These are phyloP conservation scores for Pestalotiopsis sp. DNA, from an alignment of 2,329 filamentous ascomycete genomes.

Conservation along the genomic window DNA sequence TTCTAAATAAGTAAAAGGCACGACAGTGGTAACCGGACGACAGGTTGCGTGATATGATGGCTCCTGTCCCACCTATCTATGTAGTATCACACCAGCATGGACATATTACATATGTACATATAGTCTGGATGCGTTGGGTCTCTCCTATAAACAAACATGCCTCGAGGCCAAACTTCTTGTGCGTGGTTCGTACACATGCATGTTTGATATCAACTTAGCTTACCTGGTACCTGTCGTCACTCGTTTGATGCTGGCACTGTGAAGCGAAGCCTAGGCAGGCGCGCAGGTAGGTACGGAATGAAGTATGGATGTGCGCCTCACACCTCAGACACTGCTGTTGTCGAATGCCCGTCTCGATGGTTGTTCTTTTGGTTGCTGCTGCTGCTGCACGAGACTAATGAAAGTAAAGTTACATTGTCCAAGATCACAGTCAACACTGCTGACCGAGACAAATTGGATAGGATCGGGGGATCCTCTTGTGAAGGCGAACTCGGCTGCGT, in stretches of 20 bases:
- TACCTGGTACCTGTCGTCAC: not conserved
- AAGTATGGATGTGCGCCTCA: not conserved
- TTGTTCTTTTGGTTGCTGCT: not conserved
- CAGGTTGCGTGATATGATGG: not conserved
- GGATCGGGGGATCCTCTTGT: not conserved
- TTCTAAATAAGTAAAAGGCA: not conserved
- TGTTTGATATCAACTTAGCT: not conserved
- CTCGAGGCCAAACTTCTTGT: too few species aligned
- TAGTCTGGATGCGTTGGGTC: too few species aligned
- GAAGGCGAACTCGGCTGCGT: not conserved
- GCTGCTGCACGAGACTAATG: not conserved
- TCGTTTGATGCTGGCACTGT: not conserved
- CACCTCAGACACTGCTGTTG: not conserved
- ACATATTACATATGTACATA: not conserved
- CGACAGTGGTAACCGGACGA: not conserved
- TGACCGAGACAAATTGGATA: not conserved
- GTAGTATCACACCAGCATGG: not conserved
- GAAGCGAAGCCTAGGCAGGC: not conserved
- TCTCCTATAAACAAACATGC: too few species aligned
- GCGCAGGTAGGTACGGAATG: too few species aligned
- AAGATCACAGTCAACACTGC: not conserved
- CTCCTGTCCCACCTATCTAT: not conserved
- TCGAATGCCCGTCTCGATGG: not conserved
- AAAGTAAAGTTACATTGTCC: not conserved
- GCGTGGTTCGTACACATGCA: not conserved